Conservation (phyloP, 495 filamentous ascomycete species). For the Sabuloglossum arenarium region DNA sequence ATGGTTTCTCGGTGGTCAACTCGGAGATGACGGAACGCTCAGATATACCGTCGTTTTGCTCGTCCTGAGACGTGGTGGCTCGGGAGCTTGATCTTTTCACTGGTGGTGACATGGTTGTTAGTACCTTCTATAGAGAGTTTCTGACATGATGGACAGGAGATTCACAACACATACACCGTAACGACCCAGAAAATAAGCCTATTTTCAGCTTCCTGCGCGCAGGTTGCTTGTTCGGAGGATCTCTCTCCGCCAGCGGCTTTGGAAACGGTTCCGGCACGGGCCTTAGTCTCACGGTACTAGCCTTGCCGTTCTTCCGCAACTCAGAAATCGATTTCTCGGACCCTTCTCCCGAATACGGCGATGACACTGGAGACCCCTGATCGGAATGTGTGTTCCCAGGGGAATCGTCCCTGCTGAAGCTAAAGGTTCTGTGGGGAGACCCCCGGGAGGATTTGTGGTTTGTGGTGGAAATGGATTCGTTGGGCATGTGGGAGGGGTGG, state of each 20-base stretch:
- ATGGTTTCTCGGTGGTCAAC: not conserved
- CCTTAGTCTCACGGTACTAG: not conserved
- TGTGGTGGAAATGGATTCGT: not conserved
- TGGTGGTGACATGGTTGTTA: not conserved
- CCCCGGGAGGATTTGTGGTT: not conserved
- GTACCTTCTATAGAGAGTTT: not conserved
- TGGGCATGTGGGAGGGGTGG: not conserved
- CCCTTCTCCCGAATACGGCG: not conserved
- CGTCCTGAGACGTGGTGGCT: not conserved
- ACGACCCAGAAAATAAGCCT: not conserved
- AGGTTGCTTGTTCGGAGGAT: not conserved
- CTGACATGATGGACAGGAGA: not conserved
- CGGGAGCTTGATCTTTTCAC: not conserved
- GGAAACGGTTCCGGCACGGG: not conserved
- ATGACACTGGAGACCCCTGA: not conserved
- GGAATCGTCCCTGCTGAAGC: not conserved
- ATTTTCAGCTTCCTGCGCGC: not conserved
- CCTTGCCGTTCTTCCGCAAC: not conserved
- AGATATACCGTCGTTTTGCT: not conserved
- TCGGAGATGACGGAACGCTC: not conserved
- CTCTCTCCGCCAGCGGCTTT: not conserved
- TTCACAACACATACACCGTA: not conserved
- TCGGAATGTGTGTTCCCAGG: not conserved
- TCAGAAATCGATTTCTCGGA: not conserved
- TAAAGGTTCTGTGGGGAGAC: not conserved